Base-by-base conservation (phyloP, 2,329 filamentous ascomycete genomes). In the Alternaria sp. region DNA sequence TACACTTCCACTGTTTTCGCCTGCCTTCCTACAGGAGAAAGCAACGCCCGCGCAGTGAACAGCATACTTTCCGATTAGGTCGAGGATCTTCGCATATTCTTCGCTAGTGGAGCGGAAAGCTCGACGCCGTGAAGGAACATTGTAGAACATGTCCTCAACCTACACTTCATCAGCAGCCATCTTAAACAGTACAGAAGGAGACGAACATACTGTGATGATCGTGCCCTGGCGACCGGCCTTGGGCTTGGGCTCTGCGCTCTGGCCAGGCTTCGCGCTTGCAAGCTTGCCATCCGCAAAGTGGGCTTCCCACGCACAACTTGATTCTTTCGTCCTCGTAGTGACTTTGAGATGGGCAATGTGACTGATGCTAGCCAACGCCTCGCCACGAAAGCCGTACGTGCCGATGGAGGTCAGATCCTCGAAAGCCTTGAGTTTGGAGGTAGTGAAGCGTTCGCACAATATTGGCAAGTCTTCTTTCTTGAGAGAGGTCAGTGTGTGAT, bases 321-420 rank as follows among this genome's bases (percentile, higher is more conserved):
- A 96, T 41, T 92, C 88, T 58, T 90, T 90, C 1, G 93, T 98
- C 76, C 93, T 96, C 7, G 96, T 99, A 1, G 94, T 98, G 41
- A 99, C 92, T 4, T 90, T 92, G 23, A 99, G 84, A 80, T 99
- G 96, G 33, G 96, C 94, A 69, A 99, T 97, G 75, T 99, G 95
- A 73, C 94, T 98, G 76, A 99, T 99, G 79, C 95, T 98, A 13
- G 95, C 95, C 54, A 99, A 81, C 3, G 95, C 95, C 79, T 99
- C 95, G 54, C 95, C 95, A 52, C 95, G 90, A 73, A 99, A 99
- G n/a, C 95, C 95, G 77, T 99, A 99, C 1, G 95, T 98, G 50
- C 88, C 89, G 65, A 99, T 98, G 4, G 89, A 91, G 39, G 87
- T 87, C 46, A 99, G 82, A 75, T 99, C 95, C 76, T 98, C 94